These are phyloP conservation scores for Penicillium sp. DNA, from an alignment of 2,329 filamentous ascomycete species.

Conservation along the genomic window DNA sequence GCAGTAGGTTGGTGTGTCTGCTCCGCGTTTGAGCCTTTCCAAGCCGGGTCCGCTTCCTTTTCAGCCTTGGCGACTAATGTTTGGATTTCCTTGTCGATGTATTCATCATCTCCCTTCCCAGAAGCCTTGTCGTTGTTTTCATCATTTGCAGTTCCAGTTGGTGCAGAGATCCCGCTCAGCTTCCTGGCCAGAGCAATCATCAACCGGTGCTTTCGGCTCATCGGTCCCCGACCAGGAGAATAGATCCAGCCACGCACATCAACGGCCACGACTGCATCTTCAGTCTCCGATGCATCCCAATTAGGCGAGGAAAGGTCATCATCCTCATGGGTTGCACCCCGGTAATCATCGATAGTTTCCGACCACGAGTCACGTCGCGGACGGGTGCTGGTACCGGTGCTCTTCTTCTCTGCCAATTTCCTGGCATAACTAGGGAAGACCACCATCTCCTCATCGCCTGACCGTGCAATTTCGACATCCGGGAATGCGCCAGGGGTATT, in stretches of 20 bases:
- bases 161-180: constrained; percentile 79
- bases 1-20: constrained; percentile 42
- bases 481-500: constrained; percentile 76
- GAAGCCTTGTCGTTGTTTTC: constrained; percentile 40
- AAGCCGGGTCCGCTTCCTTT: constrained; percentile 68
- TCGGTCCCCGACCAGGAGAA: constrained; percentile 75
- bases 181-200: constrained; percentile 83
- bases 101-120: constrained; percentile 57
- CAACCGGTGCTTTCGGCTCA: constrained; percentile 83
- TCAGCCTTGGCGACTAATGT: constrained; percentile 72
- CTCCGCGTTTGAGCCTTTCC: constrained; percentile 58
- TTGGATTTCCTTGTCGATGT: constrained; percentile 72
- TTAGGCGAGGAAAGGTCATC: constrained; percentile 70
- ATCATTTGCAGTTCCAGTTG: constrained; percentile 42
- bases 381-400: constrained; percentile 29
- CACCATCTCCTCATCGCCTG: constrained; percentile 87
- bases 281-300: constrained; percentile 77
- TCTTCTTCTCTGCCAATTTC: constrained; percentile 57
- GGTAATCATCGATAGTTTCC: constrained; percentile 42
- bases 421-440: constrained; percentile 93
- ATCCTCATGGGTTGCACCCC: constrained; percentile 43
- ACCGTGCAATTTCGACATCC: constrained; percentile 75
- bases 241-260: constrained; percentile 97
- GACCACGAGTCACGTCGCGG: constrained; percentile 31
- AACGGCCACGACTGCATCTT: constrained; percentile 85